A percentile compares a stretch with the other conserved stretches of the same genome.
These are phyloP conservation scores for Neonectria coccinea DNA, from an alignment of 2,329 filamentous ascomycete species.

Conservation along the genomic window DNA sequence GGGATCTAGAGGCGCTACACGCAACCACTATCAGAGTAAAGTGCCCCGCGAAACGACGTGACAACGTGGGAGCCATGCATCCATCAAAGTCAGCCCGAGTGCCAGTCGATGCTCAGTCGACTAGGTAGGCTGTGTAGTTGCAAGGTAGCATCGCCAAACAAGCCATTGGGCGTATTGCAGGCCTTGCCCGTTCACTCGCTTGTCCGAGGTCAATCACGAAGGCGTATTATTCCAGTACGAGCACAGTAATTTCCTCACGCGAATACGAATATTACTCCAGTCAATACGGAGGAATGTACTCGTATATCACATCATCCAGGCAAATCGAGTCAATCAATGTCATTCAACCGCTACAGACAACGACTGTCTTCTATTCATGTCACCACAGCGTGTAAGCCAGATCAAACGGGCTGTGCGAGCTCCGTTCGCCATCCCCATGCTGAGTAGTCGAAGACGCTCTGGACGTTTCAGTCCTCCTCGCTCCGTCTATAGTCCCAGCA, in stretches of 20 bases:
- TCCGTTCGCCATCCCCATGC: not conserved
- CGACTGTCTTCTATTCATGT: not conserved
- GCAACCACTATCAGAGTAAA: not conserved
- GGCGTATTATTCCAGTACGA: not conserved
- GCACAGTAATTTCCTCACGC: not conserved
- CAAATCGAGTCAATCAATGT: constrained; percentile 4
- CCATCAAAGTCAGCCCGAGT: too few relatives aligned
- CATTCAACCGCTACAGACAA: constrained; percentile 18
- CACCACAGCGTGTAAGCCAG: constrained; percentile 3
- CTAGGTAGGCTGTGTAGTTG: too few relatives aligned
- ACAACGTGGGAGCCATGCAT: not conserved
- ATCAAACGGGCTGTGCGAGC: constrained; percentile 1
- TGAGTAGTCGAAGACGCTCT: not conserved
- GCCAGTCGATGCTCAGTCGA: not conserved
- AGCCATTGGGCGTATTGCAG: too few relatives aligned
- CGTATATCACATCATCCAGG: not conserved
- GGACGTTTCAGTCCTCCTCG: constrained; percentile 12
- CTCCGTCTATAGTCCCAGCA: constrained; percentile 1
- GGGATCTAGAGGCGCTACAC: not conserved
- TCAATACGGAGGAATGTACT: not conserved
- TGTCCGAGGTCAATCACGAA: too few relatives aligned
- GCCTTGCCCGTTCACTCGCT: too few relatives aligned
- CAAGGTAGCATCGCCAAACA: too few relatives aligned
- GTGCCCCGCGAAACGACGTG: not conserved
- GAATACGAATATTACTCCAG: not conserved